Evolutionary conservation across 345 rosid species (phyloP).

Genomic region (Linum usitatissimum): DNA sequence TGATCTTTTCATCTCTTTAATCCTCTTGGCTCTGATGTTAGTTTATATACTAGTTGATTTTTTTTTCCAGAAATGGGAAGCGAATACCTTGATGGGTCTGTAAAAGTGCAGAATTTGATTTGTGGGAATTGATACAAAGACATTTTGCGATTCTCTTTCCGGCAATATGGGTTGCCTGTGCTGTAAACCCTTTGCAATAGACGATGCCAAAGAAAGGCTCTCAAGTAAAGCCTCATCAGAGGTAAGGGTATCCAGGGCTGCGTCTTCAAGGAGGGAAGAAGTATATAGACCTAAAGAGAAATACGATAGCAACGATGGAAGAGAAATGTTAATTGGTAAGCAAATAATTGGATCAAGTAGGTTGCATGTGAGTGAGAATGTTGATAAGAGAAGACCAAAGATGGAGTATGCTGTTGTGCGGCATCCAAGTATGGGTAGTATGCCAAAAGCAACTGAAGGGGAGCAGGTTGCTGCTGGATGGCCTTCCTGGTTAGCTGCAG

Average conservation of each 20-base stretch:
- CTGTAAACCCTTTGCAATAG: slow-evolving; percentile 79
- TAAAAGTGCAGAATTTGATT: slow-evolving; percentile 17
- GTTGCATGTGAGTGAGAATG: slow-evolving; percentile 38
- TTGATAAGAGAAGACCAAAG: slow-evolving; percentile 63
- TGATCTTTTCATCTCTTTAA: neutral
- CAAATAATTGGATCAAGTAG: slow-evolving; percentile 53
- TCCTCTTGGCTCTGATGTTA: neutral
- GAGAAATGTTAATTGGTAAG: slow-evolving; percentile 48
- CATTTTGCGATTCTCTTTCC: slow-evolving; percentile 30
- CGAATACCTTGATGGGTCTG: slow-evolving; percentile 16
- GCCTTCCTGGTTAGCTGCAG: slow-evolving; percentile 96
- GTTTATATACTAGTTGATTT: neutral
- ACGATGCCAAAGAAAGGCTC: slow-evolving; percentile 67
- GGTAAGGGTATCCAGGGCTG: slow-evolving; percentile 42
- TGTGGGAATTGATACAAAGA: slow-evolving; percentile 27
- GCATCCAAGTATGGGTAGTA: slow-evolving; percentile 47
- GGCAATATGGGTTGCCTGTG: slow-evolving; percentile 71
- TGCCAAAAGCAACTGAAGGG: slow-evolving; percentile 73
- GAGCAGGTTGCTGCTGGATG: slow-evolving; percentile 97
- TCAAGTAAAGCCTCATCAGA: slow-evolving; percentile 53
- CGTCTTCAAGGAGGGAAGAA: slow-evolving; percentile 75
- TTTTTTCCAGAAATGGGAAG: slow-evolving; percentile 13
- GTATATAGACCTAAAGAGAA: slow-evolving; percentile 39
- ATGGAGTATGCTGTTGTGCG: slow-evolving; percentile 37
- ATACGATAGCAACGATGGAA: slow-evolving; percentile 43